Evolutionary conservation across 192 early-diverging fungal genomes (phyloP), one percentile per base, ranked within the genome.

Genomic region (Podila clonocystis): DNA sequence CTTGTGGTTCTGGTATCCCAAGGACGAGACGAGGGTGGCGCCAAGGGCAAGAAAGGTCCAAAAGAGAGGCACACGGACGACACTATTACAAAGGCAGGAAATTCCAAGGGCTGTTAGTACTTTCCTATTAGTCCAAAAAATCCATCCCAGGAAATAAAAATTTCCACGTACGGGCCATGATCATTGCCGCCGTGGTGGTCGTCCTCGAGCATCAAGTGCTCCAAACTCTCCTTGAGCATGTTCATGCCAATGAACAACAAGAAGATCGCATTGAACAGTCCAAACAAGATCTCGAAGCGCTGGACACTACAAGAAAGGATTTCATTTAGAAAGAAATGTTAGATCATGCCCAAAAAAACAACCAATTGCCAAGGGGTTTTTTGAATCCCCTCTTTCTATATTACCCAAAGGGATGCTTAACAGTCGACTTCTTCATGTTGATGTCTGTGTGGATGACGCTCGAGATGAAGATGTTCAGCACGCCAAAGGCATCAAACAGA

Each of bases 391-490:
- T 20, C 13, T 50, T 50, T n/a, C 13, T 50, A n/a, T 9, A 68
- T 66, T 87, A 88, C 89, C 89, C 89, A 63, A 84, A 90, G 5
- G 89, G 86, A 67, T 87, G 71, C 33, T 87, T 85, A n/a, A 88
- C 74, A 8, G 85, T 86, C 12, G 87, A 82, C 29, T 57, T 64
- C 20, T 82, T 68, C 58, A 85, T 82, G 3, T 79, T 82, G 48
- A 70, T 34, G 50, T 87, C 71, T 3, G 83, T 82, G 17, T 63
- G 68, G 13, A 90, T 49, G 36, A 90, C 82, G 33, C 80, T 85
- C 36, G 89, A 88, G 9, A 85, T 67, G 80, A 88, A 88, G 13
- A 75, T 83, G 36, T 87, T 87, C 2, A 90, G 49, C 4, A 90
- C 70, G 5, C 89, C 89, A 61, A 90, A 75, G n/a, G 89, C 87